Percentiles rank a stretch among this genome's conserved stretches.
These are phyloP conservation scores for Diplosphaera chodatii DNA, from an alignment of 139 green algal species.

Conservation along the genomic window DNA sequence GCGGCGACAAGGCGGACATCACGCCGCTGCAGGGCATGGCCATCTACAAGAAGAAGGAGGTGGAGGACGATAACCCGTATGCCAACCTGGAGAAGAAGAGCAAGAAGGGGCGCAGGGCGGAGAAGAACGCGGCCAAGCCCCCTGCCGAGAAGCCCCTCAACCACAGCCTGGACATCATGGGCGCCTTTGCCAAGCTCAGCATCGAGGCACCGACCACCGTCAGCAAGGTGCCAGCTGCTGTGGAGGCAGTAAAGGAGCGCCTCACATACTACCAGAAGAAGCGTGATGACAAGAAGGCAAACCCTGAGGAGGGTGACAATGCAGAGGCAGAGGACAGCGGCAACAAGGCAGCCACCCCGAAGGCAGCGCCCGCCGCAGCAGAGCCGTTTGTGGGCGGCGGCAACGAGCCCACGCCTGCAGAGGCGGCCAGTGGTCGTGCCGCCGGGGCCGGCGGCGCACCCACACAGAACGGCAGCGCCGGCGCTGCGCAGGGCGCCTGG, in stretches of 20 bases:
- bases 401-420: neutral
- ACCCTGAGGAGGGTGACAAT: neutral
- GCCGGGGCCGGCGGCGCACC: too few relatives aligned
- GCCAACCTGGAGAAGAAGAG: slow-evolving; percentile 13
- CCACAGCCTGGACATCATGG: slow-evolving; percentile 20
- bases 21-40: neutral
- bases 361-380: neutral
- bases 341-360: too few relatives aligned
- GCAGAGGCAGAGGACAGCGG: neutral
- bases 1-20: neutral
- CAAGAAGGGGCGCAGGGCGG: slow-evolving; percentile 15
- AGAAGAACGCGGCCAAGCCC: slow-evolving; percentile 1
- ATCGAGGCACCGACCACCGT: slow-evolving; percentile 16
- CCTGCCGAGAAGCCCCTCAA: slow-evolving; percentile 6
- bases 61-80: slow-evolving; percentile 11
- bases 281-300: neutral
- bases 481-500: neutral
- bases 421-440: neutral
- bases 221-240: slow-evolving; percentile 11
- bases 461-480: neutral
- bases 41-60: neutral
- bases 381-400: neutral
- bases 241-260: slow-evolving; percentile 9
- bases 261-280: slow-evolving; percentile 17
- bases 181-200: slow-evolving; percentile 17